These are phyloP conservation scores for Cylindrodendrum hubeiense DNA, from an alignment of 2,329 filamentous ascomycete genomes.

Conservation along the genomic window DNA sequence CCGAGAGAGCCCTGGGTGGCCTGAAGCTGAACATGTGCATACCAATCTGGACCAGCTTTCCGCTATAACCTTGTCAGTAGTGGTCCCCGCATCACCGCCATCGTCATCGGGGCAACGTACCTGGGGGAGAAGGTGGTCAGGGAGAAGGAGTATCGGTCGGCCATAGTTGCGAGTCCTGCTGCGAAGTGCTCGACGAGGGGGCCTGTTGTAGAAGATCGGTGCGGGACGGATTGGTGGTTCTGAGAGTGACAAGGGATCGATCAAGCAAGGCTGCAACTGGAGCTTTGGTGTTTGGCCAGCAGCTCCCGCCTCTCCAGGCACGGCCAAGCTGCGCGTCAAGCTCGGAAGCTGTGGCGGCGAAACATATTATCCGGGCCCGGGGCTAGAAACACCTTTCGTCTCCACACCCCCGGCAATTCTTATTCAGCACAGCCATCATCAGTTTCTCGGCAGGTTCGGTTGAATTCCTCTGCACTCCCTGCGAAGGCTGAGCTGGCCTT, in stretches of 20 bases:
- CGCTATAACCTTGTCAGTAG: constrained; percentile 72
- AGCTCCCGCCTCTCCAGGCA: constrained; percentile 50
- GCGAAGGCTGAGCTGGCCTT: constrained; percentile 49
- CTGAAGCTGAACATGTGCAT: constrained; percentile 33
- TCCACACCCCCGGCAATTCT: constrained; percentile 28
- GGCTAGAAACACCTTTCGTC: not conserved
- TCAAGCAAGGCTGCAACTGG: constrained; percentile 46
- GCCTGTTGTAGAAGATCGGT: constrained; percentile 26
- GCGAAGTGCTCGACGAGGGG: constrained; percentile 17
- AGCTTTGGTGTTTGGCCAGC: constrained; percentile 51
- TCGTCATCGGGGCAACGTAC: constrained; percentile 67
- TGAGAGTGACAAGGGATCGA: constrained; percentile 37
- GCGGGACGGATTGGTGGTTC: constrained; percentile 39
- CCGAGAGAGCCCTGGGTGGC: not conserved
- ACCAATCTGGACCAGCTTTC: constrained; percentile 99
- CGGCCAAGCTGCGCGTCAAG: constrained; percentile 55
- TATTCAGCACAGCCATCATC: constrained; percentile 32
- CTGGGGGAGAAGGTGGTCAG: constrained; percentile 99
- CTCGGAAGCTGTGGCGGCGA: constrained; percentile 45
- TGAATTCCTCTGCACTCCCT: constrained; percentile 41
- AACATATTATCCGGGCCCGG: constrained; percentile 45
- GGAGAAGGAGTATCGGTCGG: constrained; percentile 99
- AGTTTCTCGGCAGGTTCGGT: constrained; percentile 43
- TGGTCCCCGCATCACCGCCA: constrained; percentile 40
- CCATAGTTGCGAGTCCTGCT: constrained; percentile 71